phyloP scores from a whole-genome alignment of 441 rosid species.

The Populus tomentosa region DNA sequence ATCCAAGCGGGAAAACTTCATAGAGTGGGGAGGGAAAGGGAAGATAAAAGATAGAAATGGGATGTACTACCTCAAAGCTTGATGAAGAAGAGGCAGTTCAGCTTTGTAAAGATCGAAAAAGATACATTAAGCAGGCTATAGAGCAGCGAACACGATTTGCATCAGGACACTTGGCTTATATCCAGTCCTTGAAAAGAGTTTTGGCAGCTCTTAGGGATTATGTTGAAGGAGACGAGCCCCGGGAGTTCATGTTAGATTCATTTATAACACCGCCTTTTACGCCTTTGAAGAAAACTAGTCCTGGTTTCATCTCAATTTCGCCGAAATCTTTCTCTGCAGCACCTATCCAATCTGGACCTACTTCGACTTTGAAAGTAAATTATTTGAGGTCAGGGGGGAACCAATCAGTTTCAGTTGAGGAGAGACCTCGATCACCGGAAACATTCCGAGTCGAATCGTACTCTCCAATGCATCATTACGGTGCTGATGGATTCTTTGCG shows the following conservation, averaged over 20 bases:
- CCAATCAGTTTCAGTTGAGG: conserved; percentile 67
- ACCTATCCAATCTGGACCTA: conserved; percentile 39
- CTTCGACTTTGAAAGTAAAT: conserved; percentile 50
- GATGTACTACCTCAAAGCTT: conserved; percentile 84
- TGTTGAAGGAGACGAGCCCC: conserved; percentile 69
- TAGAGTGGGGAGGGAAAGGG: conserved; percentile 12
- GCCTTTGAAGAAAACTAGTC: conserved; percentile 53
- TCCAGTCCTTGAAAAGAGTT: conserved; percentile 76
- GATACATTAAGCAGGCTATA: conserved; percentile 83
- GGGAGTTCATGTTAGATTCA: conserved; percentile 57
- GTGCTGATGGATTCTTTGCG: conserved; percentile 59
- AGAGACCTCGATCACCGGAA: conserved; percentile 83
- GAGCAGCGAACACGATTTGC: conserved; percentile 85
- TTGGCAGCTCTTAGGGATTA: conserved; percentile 81
- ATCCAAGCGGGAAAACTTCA: conserved; percentile 24
- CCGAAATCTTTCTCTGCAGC: conserved; percentile 41
- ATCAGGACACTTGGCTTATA: conserved; percentile 72
- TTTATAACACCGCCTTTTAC: conserved; percentile 53
- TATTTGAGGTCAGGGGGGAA: conserved; percentile 66
- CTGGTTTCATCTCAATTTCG: conserved; percentile 62
- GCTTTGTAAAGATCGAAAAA: conserved; percentile 88
- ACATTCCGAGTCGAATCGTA: conserved; percentile 56
- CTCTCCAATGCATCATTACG: conserved; percentile 50
- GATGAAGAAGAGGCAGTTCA: conserved; percentile 92
- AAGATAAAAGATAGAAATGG: conserved; percentile 46